phyloP scores from a whole-genome alignment of 2,329 filamentous ascomycete species.

The Colletotrichum acutatum region DNA sequence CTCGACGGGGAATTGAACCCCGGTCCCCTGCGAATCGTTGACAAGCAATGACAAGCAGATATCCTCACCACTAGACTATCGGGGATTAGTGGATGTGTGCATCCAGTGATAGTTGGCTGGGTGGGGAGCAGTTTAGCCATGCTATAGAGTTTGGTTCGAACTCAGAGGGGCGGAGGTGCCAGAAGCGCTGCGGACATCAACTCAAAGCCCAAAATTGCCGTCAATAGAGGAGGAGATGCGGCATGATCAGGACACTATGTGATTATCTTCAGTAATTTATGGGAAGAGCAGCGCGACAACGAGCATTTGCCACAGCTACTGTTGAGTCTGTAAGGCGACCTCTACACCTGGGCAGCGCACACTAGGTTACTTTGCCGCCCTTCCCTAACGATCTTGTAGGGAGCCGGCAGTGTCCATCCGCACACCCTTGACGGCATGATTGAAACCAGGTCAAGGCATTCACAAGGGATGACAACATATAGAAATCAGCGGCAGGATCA shows the following conservation, averaged over 20 bases:
- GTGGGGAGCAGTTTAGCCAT: rapidly evolving
- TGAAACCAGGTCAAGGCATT: no score
- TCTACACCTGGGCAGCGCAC: not conserved
- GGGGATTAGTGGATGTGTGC: not conserved
- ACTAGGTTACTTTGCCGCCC: not conserved
- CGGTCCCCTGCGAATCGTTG: constrained; percentile 28
- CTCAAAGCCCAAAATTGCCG: not conserved
- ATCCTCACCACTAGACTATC: constrained; percentile 37
- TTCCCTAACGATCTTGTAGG: no score
- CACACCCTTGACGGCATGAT: not conserved
- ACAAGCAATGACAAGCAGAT: constrained; percentile 32
- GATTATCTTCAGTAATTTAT: not conserved
- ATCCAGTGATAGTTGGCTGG: constrained; percentile 6
- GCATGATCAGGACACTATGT: not conserved
- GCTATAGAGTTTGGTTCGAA: rapidly evolving
- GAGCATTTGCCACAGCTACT: not conserved
- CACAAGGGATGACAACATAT: not conserved
- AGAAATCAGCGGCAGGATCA: not conserved
- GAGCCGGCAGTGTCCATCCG: no score
- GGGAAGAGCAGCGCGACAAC: not conserved
- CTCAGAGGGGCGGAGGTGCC: not conserved
- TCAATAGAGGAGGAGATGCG: not conserved
- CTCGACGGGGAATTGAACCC: constrained; percentile 35
- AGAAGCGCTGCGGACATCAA: not conserved
- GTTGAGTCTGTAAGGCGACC: not conserved